Conservation (phyloP, 345 rosid species). For the Citropsis articulata region DNA sequence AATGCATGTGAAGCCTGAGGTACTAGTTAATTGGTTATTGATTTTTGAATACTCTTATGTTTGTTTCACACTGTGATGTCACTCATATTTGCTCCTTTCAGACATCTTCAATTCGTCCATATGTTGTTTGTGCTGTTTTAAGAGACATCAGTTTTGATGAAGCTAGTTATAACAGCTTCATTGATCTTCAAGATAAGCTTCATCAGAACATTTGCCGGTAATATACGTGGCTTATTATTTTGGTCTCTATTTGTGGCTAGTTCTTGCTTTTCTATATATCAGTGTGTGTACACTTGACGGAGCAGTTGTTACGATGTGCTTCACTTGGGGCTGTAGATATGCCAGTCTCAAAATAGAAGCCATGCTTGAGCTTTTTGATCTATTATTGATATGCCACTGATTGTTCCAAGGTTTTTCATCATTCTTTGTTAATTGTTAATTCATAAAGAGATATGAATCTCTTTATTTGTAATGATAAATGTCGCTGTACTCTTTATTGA, state of each 20-base stretch:
- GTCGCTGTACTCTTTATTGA: neutral
- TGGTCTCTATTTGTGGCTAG: neutral
- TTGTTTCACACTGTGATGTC: neutral
- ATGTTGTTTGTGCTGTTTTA: slow-evolving; percentile 81
- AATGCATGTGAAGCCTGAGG: slow-evolving; percentile 79
- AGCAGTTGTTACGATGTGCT: neutral
- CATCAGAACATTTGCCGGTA: slow-evolving; percentile 97
- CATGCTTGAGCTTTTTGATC: neutral
- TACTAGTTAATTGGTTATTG: slow-evolving; percentile 19
- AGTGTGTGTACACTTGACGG: neutral
- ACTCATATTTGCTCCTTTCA: slow-evolving; percentile 21
- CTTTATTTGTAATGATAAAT: neutral
- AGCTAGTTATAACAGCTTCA: slow-evolving; percentile 88
- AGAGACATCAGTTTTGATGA: slow-evolving; percentile 80
- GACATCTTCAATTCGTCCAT: slow-evolving; percentile 72
- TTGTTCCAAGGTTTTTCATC: neutral
- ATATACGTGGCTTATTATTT: slow-evolving; percentile 14
- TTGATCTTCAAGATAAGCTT: slow-evolving; percentile 95
- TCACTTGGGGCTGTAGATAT: neutral
- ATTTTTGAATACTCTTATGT: neutral
- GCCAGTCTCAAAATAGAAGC: neutral
- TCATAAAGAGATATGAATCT: too few relatives aligned
- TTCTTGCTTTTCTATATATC: neutral
- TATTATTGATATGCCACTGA: neutral
- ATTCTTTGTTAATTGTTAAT: neutral